Evolutionary conservation across 2,329 filamentous ascomycete genomes (phyloP).

Genomic region (Aspergillus proliferans): DNA sequence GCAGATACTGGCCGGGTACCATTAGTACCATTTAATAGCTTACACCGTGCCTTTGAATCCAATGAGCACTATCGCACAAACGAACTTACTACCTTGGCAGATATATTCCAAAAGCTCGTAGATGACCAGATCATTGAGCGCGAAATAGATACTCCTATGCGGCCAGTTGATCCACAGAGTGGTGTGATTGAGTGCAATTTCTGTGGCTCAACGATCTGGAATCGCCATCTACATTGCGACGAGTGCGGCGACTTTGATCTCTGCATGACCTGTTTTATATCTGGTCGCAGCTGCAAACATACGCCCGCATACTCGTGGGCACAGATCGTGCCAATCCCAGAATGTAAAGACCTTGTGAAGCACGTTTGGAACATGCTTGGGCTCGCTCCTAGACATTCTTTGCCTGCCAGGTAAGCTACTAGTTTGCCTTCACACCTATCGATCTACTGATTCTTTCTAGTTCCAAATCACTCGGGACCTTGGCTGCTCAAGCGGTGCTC

Average conservation of each 20-base stretch:
- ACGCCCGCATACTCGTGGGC: neutral
- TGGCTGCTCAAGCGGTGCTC: neutral
- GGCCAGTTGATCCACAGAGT: conserved; percentile 22
- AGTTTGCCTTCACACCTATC: too few species aligned
- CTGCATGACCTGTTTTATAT: conserved; percentile 30
- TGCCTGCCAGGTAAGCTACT: neutral
- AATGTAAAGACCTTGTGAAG: neutral
- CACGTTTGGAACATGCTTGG: neutral
- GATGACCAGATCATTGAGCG: conserved; percentile 26
- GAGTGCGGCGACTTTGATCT: conserved; percentile 32
- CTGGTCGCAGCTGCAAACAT: conserved; percentile 31
- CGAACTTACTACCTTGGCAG: conserved; percentile 11
- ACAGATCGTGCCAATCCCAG: conserved; percentile 9
- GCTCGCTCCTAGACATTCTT: neutral
- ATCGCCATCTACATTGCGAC: conserved; percentile 32
- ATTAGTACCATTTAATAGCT: conserved; percentile 20
- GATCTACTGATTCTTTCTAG: neutral
- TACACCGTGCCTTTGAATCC: neutral
- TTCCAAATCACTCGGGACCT: neutral
- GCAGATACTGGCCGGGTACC: conserved; percentile 23
- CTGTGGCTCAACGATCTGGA: conserved; percentile 34
- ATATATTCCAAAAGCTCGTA: conserved; percentile 24
- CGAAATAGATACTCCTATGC: conserved; percentile 16
- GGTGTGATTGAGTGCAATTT: conserved; percentile 32
- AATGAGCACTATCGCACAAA: neutral